Evolutionary conservation across 768 basidiomycete species (phyloP).

Genomic region (Pulveroboletus ravenelii): DNA sequence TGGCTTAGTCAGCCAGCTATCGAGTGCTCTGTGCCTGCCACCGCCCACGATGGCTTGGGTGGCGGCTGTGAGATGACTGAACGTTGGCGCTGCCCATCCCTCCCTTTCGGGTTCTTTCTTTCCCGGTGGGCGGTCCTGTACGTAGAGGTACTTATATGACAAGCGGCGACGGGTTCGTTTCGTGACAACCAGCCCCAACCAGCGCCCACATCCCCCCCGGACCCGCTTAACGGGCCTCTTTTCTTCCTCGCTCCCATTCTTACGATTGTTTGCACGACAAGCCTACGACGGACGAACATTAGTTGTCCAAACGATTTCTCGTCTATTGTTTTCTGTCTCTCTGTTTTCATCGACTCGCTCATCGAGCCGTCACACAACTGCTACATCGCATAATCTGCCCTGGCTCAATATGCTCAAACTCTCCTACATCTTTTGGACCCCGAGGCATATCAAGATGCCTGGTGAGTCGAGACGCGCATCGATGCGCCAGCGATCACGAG

Average conservation of each 20-base stretch:
- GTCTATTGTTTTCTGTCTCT: too few relatives aligned
- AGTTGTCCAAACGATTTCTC: not conserved
- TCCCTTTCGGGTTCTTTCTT: slow-evolving; percentile 18
- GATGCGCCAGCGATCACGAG: slow-evolving; percentile 23
- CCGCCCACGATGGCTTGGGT: not conserved
- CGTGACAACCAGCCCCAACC: not conserved
- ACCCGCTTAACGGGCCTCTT: not conserved
- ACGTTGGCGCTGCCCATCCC: not conserved
- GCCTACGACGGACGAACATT: not conserved
- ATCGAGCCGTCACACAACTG: too few relatives aligned
- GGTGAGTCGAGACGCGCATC: slow-evolving; percentile 30
- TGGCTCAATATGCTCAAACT: slow-evolving; percentile 35
- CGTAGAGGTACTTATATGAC: slow-evolving; percentile 2
- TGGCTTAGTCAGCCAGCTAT: slow-evolving; percentile 3
- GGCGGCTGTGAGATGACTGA: slow-evolving; percentile 7
- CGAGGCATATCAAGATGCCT: slow-evolving; percentile 48
- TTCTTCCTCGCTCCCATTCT: not conserved
- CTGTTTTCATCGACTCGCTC: not conserved
- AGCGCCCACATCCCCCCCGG: slow-evolving; percentile 4
- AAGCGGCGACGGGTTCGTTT: not conserved
- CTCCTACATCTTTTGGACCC: slow-evolving; percentile 51
- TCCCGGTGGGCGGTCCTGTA: slow-evolving; percentile 11
- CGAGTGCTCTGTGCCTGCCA: not conserved
- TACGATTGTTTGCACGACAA: not conserved
- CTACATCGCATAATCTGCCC: not conserved